Percentiles rank a stretch among this genome's conserved stretches.
These are phyloP conservation scores for Odontarrhena argentea DNA, from an alignment of 345 rosid species.

Conservation along the genomic window DNA sequence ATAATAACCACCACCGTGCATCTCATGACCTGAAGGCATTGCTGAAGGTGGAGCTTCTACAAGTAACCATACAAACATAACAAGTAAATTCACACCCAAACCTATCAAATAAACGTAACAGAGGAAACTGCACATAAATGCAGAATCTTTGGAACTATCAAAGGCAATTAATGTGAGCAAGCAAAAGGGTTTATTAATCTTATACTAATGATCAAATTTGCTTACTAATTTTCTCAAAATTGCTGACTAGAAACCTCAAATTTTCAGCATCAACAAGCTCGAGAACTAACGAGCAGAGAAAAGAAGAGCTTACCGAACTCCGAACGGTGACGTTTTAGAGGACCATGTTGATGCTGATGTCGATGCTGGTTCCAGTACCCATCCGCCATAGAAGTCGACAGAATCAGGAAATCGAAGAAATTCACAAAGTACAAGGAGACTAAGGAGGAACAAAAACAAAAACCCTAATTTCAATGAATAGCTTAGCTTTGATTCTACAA, in stretches of 20 bases:
- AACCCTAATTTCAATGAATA: constrained; percentile 21
- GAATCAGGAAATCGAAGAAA: constrained; percentile 1
- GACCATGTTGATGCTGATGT: constrained; percentile 44
- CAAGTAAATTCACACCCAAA: neutral
- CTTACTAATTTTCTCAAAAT: neutral
- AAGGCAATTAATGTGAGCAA: neutral
- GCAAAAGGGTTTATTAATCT: neutral
- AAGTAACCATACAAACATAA: constrained; percentile 2
- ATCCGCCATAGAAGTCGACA: constrained; percentile 54
- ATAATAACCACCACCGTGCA: constrained; percentile 52
- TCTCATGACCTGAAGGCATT: constrained; percentile 48
- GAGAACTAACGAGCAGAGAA: neutral
- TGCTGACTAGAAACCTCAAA: neutral
- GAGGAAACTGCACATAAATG: neutral
- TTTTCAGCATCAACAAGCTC: neutral
- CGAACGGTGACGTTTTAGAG: constrained; percentile 65
- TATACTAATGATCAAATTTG: neutral
- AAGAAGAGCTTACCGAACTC: constrained; percentile 53
- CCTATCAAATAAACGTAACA: no score
- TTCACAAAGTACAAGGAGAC: constrained; percentile 6
- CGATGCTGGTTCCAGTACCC: constrained; percentile 74
- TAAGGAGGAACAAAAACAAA: neutral
- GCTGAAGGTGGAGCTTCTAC: constrained; percentile 46
- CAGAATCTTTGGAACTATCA: neutral
- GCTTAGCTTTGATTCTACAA: neutral